Conservation (phyloP, 2,329 filamentous ascomycete genomes). For the Hypoxylon sp. region DNA sequence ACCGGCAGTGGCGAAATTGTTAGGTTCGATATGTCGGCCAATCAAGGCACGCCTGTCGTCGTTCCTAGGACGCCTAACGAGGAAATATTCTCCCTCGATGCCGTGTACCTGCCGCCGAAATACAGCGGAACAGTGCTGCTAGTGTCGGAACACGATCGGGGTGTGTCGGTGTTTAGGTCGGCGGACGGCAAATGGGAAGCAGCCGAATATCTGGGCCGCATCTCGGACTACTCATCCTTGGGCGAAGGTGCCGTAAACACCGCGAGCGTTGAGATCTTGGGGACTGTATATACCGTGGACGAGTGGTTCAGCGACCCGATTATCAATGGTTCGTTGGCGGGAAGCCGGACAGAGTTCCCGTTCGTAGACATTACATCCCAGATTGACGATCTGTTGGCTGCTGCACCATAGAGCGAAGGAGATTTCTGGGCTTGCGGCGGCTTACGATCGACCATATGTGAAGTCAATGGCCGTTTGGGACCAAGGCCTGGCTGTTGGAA, state of each 20-base stretch:
- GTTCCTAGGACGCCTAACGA: constrained; percentile 37
- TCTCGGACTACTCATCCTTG: constrained; percentile 37
- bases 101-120: constrained; percentile 45
- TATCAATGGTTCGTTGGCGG: constrained; percentile 42
- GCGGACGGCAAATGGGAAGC: constrained; percentile 47
- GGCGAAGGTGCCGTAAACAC: constrained; percentile 33
- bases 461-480: no score
- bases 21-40: constrained; percentile 45
- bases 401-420: neutral
- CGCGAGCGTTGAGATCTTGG: constrained; percentile 40
- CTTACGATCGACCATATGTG: no score
- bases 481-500: no score
- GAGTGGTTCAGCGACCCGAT: constrained; percentile 41
- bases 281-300: constrained; percentile 38
- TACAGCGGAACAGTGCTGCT: constrained; percentile 48
- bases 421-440: neutral
- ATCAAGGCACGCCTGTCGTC: constrained; percentile 34
- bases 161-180: constrained; percentile 49
- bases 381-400: constrained; percentile 33
- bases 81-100: constrained; percentile 39
- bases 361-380: constrained; percentile 43
- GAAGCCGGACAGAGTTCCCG: constrained; percentile 42
- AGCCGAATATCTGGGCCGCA: constrained; percentile 48
- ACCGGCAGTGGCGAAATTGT: constrained; percentile 44
- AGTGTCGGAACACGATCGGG: constrained; percentile 42